A percentile compares a stretch with the other conserved stretches of the same genome.
These are phyloP conservation scores for Chalciporus piperatus DNA, from an alignment of 768 basidiomycete species.

Conservation along the genomic window DNA sequence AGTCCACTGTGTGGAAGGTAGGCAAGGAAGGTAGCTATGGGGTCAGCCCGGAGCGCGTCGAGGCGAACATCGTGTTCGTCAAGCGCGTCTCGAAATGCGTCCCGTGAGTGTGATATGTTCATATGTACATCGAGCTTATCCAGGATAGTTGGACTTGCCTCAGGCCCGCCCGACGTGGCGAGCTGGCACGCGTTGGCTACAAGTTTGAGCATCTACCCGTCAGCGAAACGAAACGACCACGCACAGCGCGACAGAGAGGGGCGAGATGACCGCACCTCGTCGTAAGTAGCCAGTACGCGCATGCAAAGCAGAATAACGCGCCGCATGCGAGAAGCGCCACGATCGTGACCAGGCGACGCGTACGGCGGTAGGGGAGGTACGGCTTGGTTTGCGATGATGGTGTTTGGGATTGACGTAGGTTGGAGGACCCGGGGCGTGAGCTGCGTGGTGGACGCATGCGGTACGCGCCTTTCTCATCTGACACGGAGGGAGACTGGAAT, in stretches of 20 bases:
- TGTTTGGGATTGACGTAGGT: slow-evolving; percentile 17
- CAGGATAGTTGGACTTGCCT: background rate
- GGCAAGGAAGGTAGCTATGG: slow-evolving; percentile 51
- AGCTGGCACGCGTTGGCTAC: slow-evolving; percentile 21
- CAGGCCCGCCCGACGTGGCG: slow-evolving; percentile 1
- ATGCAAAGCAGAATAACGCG: slow-evolving; percentile 51
- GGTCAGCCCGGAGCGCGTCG: slow-evolving; percentile 12
- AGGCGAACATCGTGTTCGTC: slow-evolving; percentile 19
- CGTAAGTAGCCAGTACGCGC: slow-evolving; percentile 62
- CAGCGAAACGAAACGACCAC: slow-evolving; percentile 16
- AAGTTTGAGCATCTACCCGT: slow-evolving; percentile 27
- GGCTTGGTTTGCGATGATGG: slow-evolving; percentile 3
- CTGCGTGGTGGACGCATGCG: slow-evolving; percentile 51
- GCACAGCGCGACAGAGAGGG: slow-evolving; percentile 13
- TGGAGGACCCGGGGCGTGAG: slow-evolving; percentile 15
- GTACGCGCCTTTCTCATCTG: slow-evolving; percentile 64
- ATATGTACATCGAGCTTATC: background rate
- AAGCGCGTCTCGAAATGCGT: slow-evolving; percentile 31
- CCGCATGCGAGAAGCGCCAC: slow-evolving; percentile 46
- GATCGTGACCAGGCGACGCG: slow-evolving; percentile 40
- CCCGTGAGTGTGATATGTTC: background rate
- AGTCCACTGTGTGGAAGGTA: slow-evolving; percentile 84
- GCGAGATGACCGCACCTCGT: slow-evolving; percentile 50
- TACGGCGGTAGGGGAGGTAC: slow-evolving; percentile 22
- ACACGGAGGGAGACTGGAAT: slow-evolving; percentile 58